Evolutionary conservation across 331 rosid species (phyloP).

Genomic region (Erythrophleum ivorense): DNA sequence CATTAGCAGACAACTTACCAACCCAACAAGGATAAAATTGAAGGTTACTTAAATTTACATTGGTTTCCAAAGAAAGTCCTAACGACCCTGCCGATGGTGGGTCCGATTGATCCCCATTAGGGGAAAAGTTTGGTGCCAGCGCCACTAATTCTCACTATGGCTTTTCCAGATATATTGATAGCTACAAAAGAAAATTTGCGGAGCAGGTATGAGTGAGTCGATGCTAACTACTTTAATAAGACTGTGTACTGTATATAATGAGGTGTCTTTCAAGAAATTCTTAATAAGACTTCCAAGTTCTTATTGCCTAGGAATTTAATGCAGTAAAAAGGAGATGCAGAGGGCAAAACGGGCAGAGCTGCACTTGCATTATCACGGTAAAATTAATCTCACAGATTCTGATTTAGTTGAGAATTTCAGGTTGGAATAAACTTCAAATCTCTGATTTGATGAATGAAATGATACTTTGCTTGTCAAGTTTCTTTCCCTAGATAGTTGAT

Average conservation of each 20-base stretch:
- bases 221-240: slow-evolving; percentile 13
- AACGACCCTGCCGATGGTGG: neutral
- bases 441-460: neutral
- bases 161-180: slow-evolving; percentile 63
- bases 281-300: slow-evolving; percentile 42
- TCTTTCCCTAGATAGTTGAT: neutral
- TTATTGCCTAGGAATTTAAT: slow-evolving; percentile 66
- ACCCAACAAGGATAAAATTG: slow-evolving; percentile 18
- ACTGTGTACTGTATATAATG: slow-evolving; percentile 2
- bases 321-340: slow-evolving; percentile 61
- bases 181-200: slow-evolving; percentile 61
- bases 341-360: slow-evolving; percentile 54
- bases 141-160: slow-evolving; percentile 49
- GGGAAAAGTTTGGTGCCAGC: slow-evolving; percentile 38
- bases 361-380: slow-evolving; percentile 84
- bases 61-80: too few species aligned
- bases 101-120: slow-evolving; percentile 35
- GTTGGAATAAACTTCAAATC: slow-evolving; percentile 17
- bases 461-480: too few species aligned
- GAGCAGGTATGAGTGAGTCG: slow-evolving; percentile 70
- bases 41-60: neutral
- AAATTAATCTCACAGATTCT: slow-evolving; percentile 33
- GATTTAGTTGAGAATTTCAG: slow-evolving; percentile 22
- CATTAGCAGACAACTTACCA: slow-evolving; percentile 5
- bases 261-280: slow-evolving; percentile 32